Base-by-base conservation (phyloP, 2,329 filamentous ascomycete species). In the Penicillium glabrum region DNA sequence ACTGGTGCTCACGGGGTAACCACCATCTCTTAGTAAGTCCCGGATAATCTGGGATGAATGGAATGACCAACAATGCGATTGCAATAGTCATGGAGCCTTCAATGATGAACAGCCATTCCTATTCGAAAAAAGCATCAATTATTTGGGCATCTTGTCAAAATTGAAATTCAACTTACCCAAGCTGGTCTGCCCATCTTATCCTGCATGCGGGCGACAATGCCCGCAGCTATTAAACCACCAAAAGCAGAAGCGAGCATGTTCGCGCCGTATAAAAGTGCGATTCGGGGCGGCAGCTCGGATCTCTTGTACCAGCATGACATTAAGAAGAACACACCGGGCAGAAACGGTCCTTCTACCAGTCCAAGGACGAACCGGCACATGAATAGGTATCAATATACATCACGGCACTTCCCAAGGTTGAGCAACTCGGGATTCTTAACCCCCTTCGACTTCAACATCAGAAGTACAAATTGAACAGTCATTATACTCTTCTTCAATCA, bases 321-420 rank as follows among this genome's bases (percentile, higher is more conserved):
- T 21, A 69, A 71, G 53, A 70, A 76, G 1, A 78, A 61, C 1
- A 69, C 73, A 0, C 76, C 78, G 0, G 77, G 77, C 61, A 83
- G 82, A 65, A 82, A 83, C 0, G 85, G 84, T 0, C 85, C 85
- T 70, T 87, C 85, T 48, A 86, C 72, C 59, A 87, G 83, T 3
- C 85, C 85, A 0, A 87, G 70, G 62, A 85, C 82, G 70, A 87
- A 86, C 3, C 85, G 82, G 48, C 73, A 75, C 14, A 75, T 65
- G 1, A 86, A 77, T 73, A 19, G 19, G 11, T 11, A 31, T 11
- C 3, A 4, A 31, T 31, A 31, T 31, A 31, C 13, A 31, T 31
- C 29, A 13, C 4, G 13, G 29, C 29, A 31, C 27, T 13, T 14
- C 5, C 19, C 11, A 13, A 31, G 29, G 29, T 31, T 31, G 29